These are phyloP conservation scores for Gentiana macrophylla DNA, from an alignment of 257 asterid species.

Conservation along the genomic window DNA sequence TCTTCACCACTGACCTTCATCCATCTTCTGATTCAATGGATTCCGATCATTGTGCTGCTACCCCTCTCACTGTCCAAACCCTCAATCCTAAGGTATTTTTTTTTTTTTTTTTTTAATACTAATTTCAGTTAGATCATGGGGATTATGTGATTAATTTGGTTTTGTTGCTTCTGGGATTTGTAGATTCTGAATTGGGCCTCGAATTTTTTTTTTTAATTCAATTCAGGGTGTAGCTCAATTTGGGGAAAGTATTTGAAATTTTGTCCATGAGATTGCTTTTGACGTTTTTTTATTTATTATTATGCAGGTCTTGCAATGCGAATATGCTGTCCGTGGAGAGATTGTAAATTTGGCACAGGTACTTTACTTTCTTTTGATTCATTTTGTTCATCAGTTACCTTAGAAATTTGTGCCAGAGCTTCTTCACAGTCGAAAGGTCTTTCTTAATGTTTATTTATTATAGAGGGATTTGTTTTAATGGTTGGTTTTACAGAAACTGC, in stretches of 20 bases:
- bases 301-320: constrained; percentile 73
- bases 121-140: too few relatives aligned
- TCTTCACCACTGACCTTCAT: constrained; percentile 9
- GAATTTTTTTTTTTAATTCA: background rate
- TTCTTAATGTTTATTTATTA: too few relatives aligned
- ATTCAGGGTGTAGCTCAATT: background rate
- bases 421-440: too few relatives aligned
- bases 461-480: too few relatives aligned
- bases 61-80: constrained; percentile 28
- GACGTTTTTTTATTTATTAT: background rate
- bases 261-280: too few relatives aligned
- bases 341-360: constrained; percentile 93
- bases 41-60: constrained; percentile 24
- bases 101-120: background rate
- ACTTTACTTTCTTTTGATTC: background rate
- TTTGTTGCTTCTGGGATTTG: background rate
- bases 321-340: constrained; percentile 98
- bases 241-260: too few relatives aligned
- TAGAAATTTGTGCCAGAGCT: too few relatives aligned
- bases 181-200: background rate
- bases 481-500: constrained; percentile 28
- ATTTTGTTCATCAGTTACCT: too few relatives aligned
- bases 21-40: constrained; percentile 28
- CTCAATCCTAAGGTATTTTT: constrained; percentile 13
- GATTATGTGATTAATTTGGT: background rate